Conservation (phyloP, 805 yeast species). For the Metschnikowia koreensis region DNA sequence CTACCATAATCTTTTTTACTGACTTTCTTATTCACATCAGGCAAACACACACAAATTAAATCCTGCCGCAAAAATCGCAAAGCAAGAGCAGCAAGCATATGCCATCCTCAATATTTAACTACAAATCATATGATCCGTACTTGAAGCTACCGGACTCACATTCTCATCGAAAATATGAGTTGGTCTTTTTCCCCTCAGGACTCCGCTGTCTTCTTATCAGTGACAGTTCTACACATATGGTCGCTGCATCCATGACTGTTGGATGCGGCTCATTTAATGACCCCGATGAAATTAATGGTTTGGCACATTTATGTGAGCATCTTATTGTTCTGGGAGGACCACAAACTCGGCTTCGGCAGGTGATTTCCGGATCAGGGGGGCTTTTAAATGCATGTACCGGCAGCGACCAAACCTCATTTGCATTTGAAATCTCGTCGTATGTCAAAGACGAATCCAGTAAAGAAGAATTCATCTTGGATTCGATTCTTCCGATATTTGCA, state of each 20-base stretch:
- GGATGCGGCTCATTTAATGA: constrained; percentile 82
- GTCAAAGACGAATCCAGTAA: constrained; percentile 20
- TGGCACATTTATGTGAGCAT: constrained; percentile 91
- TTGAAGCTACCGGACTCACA: constrained; percentile 32
- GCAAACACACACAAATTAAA: not conserved
- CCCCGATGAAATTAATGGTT: constrained; percentile 65
- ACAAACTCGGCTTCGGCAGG: constrained; percentile 39
- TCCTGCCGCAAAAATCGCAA: not conserved
- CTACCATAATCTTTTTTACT: too few species aligned
- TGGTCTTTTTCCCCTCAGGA: constrained; percentile 63
- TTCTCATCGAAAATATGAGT: constrained; percentile 40
- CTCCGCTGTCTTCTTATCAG: constrained; percentile 66
- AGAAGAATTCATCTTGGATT: constrained; percentile 40
- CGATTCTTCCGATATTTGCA: constrained; percentile 48
- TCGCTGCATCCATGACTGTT: constrained; percentile 72
- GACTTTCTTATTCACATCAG: too few species aligned
- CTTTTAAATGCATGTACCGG: constrained; percentile 65
- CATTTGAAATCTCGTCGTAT: constrained; percentile 56
- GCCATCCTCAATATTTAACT: constrained; percentile 6
- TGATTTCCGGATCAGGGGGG: constrained; percentile 58
- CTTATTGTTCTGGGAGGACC: constrained; percentile 44
- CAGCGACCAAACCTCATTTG: constrained; percentile 63
- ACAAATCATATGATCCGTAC: constrained; percentile 4
- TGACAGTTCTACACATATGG: constrained; percentile 63
- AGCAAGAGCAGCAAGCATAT: not conserved